Percentiles rank a stretch among this genome's conserved stretches.
These are phyloP conservation scores for Rhododendron mucronatum DNA, from an alignment of 148 eudicot species.

Conservation along the genomic window DNA sequence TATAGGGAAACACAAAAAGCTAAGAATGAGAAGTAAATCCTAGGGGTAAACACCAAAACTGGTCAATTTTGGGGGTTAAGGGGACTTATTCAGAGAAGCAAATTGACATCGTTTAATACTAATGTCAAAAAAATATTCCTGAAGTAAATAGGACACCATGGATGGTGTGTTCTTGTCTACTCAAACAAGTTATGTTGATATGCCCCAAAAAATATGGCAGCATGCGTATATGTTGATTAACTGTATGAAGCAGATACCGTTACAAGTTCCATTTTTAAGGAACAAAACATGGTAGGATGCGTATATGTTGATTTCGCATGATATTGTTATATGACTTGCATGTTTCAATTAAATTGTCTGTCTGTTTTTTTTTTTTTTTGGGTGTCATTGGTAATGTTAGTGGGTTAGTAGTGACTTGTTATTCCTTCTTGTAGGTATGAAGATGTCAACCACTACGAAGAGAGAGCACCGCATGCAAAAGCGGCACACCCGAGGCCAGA, in stretches of 20 bases:
- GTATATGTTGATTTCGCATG: not conserved
- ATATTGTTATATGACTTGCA: not conserved
- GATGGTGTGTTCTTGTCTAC: not conserved
- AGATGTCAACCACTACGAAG: constrained; percentile 58
- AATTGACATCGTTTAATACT: not conserved
- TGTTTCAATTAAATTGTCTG: no score
- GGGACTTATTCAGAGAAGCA: not conserved
- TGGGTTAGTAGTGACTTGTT: no score
- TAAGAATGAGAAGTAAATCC: not conserved
- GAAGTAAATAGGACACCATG: not conserved
- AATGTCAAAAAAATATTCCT: not conserved
- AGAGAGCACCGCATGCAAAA: constrained; percentile 73
- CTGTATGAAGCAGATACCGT: not conserved
- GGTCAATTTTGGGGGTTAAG: not conserved
- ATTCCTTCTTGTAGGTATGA: constrained; percentile 32
- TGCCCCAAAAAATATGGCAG: not conserved
- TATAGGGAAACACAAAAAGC: not conserved
- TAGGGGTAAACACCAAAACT: not conserved
- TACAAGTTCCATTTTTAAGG: not conserved
- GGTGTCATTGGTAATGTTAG: no score
- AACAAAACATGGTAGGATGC: not conserved
- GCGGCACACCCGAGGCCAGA: constrained; percentile 74
- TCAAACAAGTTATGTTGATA: not conserved
- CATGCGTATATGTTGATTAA: not conserved
- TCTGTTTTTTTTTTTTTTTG: no score